Conservation (phyloP, 306 rosid genomes). For the Mucuna pruriens region DNA sequence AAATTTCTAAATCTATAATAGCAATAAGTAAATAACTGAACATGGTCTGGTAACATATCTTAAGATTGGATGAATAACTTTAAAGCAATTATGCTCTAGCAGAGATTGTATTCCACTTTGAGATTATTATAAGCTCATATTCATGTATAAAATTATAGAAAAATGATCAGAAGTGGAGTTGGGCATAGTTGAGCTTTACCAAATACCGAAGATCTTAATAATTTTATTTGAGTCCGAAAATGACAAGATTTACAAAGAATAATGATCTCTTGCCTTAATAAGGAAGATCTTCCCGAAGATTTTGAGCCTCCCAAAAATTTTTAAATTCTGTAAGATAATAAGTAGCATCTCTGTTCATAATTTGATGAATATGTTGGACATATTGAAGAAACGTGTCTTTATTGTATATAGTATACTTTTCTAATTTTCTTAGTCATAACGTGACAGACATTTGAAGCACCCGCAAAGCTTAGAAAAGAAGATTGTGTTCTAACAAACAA, state of each 20-base stretch:
- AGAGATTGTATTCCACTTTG: conserved; percentile 25
- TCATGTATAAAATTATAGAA: neutral
- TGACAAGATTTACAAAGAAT: conserved; percentile 2
- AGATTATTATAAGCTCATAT: conserved; percentile 2
- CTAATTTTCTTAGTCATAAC: conserved; percentile 2
- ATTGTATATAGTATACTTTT: neutral
- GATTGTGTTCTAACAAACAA: conserved; percentile 13
- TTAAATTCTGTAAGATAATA: neutral
- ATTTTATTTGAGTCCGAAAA: neutral
- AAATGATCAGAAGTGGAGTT: conserved; percentile 19
- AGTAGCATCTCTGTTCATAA: neutral
- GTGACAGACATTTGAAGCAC: conserved; percentile 28
- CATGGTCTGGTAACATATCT: neutral
- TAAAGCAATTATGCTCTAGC: neutral
- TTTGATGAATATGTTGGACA: neutral
- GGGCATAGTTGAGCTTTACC: conserved; percentile 37
- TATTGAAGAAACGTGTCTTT: neutral
- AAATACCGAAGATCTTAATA: conserved; percentile 1
- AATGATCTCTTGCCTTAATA: conserved; percentile 5
- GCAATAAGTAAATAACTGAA: neutral
- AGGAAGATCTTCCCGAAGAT: conserved; percentile 25
- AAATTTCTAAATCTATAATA: neutral
- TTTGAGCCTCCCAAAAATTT: neutral
- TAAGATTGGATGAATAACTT: neutral
- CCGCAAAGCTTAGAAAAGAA: neutral